Evolutionary conservation across 2,329 filamentous ascomycete species (phyloP), one percentile per base, ranked within the genome.

Genomic region (Exophiala viscosa): DNA sequence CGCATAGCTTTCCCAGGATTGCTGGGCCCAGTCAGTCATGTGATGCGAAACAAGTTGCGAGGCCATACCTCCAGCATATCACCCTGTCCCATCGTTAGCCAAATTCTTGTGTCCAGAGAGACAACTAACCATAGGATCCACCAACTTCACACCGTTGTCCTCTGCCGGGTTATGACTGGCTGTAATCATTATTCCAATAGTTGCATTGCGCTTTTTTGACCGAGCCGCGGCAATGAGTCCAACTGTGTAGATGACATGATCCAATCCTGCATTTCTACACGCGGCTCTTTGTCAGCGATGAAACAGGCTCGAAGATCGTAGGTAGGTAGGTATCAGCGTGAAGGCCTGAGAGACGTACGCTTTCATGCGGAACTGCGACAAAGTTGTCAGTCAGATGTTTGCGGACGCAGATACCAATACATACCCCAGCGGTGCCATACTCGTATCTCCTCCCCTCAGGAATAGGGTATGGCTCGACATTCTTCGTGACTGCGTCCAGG

Each of bases 171-270:
- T 96, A 78, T 96, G 90, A 66, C 88, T 95, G 58, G 90, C 90
- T 38, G 90, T 96, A 70, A 96, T 88, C 90, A 96, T 96, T 62
- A 99, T 86, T 66, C 93, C 93, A 66, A 99, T 95, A 64, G 89
- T 87, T 76, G 95, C 88, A 69, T 86, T 86, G 64, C 95, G 83
- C 73, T 93, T 95, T 69, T 90, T 88, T 60, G 90, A 96, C 59
- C 93, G 87, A 46, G 97, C 81, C 51, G 88, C 84, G 31, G 93
- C 89, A 52, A 96, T 83, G 56, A 99, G 82, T 46, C 92, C 93
- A 60, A 96, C 91, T 42, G 91, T 86, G 73, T 92, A 96, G 63
- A 95, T 83, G 59, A 99, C 90, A 61, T 64, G 62, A 34, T 64
- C 61, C 50, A 64, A 45, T 10, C 61, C 56, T 35, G 48, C 35